Conservation (phyloP, 2,329 filamentous ascomycete genomes). For the Colletotrichum brevisporum region DNA sequence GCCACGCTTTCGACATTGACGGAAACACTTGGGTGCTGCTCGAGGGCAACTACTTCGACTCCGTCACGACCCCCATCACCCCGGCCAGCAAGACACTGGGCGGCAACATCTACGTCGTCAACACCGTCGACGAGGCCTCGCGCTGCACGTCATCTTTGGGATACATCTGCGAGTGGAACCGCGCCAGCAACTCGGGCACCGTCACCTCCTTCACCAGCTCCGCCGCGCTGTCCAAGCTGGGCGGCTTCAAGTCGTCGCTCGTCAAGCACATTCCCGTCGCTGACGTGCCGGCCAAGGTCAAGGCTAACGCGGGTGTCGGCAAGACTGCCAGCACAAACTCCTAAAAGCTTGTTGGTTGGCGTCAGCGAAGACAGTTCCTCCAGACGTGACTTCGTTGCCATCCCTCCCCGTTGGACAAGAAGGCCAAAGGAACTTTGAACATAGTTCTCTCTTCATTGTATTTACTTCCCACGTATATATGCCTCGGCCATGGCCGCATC, state of each 20-base stretch:
- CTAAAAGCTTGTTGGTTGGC: not conserved
- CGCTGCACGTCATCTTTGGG: slow-evolving; percentile 41
- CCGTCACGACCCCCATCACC: slow-evolving; percentile 56
- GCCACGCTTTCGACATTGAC: slow-evolving; percentile 67
- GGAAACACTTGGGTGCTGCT: slow-evolving; percentile 48
- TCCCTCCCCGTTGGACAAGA: not conserved
- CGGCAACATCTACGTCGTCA: slow-evolving; percentile 45
- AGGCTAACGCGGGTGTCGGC: slow-evolving; percentile 45
- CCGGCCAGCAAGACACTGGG: slow-evolving; percentile 43
- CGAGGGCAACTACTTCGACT: slow-evolving; percentile 54
- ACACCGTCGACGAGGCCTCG: slow-evolving; percentile 45
- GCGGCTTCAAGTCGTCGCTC: slow-evolving; percentile 42
- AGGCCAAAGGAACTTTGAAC: not conserved
- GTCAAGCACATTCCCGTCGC: slow-evolving; percentile 42
- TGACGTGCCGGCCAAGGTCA: slow-evolving; percentile 44
- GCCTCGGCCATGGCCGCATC: not conserved
- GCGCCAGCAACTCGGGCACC: slow-evolving; percentile 35
- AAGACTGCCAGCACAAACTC: slow-evolving; percentile 39
- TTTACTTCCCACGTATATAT: slow-evolving; percentile 18
- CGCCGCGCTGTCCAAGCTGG: slow-evolving; percentile 39
- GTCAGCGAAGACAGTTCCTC: not conserved
- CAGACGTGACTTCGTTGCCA: not conserved
- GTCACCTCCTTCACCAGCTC: slow-evolving; percentile 38
- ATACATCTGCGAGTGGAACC: slow-evolving; percentile 46
- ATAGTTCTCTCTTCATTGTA: slow-evolving; percentile 8